Percentiles rank a stretch among this genome's conserved stretches.
Evolutionary conservation across 2,329 filamentous ascomycete genomes (phyloP).

Genomic region (Colletotrichum liaoningense): DNA sequence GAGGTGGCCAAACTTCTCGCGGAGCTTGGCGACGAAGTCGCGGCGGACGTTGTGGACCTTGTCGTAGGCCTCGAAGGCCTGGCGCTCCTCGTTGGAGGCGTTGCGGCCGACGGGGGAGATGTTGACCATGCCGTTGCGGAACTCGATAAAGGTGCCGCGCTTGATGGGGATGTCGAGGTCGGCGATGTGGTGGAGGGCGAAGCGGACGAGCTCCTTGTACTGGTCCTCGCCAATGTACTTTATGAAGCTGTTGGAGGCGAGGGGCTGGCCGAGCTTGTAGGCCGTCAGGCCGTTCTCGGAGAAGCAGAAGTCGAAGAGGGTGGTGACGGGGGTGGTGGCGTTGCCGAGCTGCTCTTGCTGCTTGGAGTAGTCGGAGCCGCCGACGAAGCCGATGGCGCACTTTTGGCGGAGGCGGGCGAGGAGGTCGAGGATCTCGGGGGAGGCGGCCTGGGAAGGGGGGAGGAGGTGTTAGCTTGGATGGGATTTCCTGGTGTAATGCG

Average conservation of each 20-base stretch:
- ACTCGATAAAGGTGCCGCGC: conserved; percentile 87
- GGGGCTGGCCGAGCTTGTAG: conserved; percentile 81
- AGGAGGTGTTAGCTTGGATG: conserved; percentile 14
- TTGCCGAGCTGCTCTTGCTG: conserved; percentile 94
- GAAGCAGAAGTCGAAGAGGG: conserved; percentile 98
- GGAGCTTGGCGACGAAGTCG: conserved; percentile 80
- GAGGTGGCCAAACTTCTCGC: conserved; percentile 83
- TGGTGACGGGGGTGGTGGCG: conserved; percentile 74
- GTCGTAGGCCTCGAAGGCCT: conserved; percentile 87
- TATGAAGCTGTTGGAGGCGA: conserved; percentile 89
- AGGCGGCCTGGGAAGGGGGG: conserved; percentile 64
- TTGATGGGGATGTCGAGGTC: conserved; percentile 87
- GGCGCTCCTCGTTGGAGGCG: conserved; percentile 81
- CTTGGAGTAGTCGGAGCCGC: conserved; percentile 91
- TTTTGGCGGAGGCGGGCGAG: conserved; percentile 86
- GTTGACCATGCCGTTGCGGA: conserved; percentile 93
- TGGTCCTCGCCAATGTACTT: conserved; percentile 85
- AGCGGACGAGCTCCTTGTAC: conserved; percentile 83
- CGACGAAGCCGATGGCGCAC: conserved; percentile 90
- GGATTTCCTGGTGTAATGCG: neutral
- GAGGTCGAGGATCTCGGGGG: conserved; percentile 84
- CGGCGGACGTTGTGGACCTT: conserved; percentile 79
- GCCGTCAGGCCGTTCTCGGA: conserved; percentile 96
- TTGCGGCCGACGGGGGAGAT: conserved; percentile 88
- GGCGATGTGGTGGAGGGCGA: conserved; percentile 84